These are phyloP conservation scores for Silene uniflora DNA, from an alignment of 148 eudicot species.

Conservation along the genomic window DNA sequence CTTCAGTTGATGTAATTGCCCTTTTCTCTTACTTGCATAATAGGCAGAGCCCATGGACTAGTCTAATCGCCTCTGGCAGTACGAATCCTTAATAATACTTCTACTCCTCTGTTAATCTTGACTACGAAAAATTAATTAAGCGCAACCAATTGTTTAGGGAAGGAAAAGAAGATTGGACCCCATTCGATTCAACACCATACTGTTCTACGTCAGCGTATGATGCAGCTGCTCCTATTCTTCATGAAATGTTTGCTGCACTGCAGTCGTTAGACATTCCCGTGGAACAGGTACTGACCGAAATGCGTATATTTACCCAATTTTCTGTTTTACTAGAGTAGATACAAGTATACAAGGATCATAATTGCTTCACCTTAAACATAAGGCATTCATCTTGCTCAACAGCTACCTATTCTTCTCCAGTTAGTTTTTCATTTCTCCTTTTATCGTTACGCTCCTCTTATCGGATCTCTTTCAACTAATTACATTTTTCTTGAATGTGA, in stretches of 20 bases:
- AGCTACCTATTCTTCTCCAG: background rate
- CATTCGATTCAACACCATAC: conserved; percentile 72
- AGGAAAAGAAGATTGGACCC: conserved; percentile 77
- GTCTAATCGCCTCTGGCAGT: no score
- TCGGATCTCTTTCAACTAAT: background rate
- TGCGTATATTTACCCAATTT: background rate
- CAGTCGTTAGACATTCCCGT: conserved; percentile 62
- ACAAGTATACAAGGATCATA: background rate
- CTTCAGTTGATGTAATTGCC: background rate
- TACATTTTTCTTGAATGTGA: conserved; percentile 16
- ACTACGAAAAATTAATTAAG: no score
- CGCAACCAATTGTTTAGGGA: conserved; percentile 46
- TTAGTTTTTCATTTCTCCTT: background rate
- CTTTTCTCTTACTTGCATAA: no score
- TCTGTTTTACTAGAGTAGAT: conserved; percentile 10
- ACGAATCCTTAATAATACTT: background rate
- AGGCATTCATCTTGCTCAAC: background rate
- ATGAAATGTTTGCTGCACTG: conserved; percentile 53
- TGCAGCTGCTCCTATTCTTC: conserved; percentile 76
- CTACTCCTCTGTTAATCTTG: conserved; percentile 1
- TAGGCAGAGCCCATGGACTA: background rate
- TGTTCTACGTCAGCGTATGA: conserved; percentile 80
- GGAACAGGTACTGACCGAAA: conserved; percentile 66
- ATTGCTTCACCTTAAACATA: no score
- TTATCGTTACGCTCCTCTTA: background rate